These are phyloP conservation scores for Hamigera avellanea DNA, from an alignment of 495 filamentous ascomycete species.

Conservation along the genomic window DNA sequence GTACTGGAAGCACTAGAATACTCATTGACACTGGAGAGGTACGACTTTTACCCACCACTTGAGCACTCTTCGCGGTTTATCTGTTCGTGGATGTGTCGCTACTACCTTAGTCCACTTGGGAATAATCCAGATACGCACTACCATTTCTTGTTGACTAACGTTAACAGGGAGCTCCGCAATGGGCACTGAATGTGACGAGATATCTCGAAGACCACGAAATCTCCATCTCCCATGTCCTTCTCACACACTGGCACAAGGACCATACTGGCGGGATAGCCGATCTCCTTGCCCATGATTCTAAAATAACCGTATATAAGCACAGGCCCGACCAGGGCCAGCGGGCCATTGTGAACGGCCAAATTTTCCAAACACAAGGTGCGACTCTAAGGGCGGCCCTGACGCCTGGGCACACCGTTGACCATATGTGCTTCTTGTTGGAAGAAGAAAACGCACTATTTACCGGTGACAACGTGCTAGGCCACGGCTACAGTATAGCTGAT, in stretches of 20 bases:
- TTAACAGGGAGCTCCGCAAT: too few relatives aligned
- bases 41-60: too few relatives aligned
- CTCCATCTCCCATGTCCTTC: slow-evolving; percentile 42
- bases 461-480: slow-evolving; percentile 53
- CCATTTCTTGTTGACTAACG: too few relatives aligned
- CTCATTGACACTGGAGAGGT: slow-evolving; percentile 63
- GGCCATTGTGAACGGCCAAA: slow-evolving; percentile 25
- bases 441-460: slow-evolving; percentile 74
- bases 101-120: too few relatives aligned
- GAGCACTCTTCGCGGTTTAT: too few relatives aligned
- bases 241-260: slow-evolving; percentile 80
- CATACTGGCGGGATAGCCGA: slow-evolving; percentile 61
- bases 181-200: too few relatives aligned
- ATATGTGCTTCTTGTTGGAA: slow-evolving; percentile 36
- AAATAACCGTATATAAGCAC: slow-evolving; percentile 26
- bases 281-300: slow-evolving; percentile 31
- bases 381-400: slow-evolving; percentile 25
- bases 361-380: slow-evolving; percentile 28
- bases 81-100: too few relatives aligned
- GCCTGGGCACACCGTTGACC: slow-evolving; percentile 32
- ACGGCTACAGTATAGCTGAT: slow-evolving; percentile 26
- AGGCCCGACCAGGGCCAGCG: slow-evolving; percentile 35
- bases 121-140: too few relatives aligned
- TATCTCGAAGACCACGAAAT: slow-evolving; percentile 14
- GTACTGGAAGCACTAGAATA: slow-evolving; percentile 46